Evolutionary conservation across 257 asterid species (phyloP), one percentile per base, ranked within the genome.

Genomic region (Coffea canephora): DNA sequence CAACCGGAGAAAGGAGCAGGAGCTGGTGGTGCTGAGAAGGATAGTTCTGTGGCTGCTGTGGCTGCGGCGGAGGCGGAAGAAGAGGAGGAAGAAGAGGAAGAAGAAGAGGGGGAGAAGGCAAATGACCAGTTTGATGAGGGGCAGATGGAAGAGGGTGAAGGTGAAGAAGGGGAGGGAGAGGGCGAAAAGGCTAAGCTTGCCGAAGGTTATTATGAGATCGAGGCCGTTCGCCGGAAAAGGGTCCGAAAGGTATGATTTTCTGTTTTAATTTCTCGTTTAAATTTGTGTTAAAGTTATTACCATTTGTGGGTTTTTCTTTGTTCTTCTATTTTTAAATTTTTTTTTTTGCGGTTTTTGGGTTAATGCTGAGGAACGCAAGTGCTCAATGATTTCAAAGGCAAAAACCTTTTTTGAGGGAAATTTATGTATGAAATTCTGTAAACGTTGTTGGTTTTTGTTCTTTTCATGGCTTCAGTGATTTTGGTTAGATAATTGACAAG

Each of bases 141-240:
- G 69, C 41, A 3, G 74, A 68, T 34, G 23, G 81, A 49, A 23
- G 62, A 77, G 74, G 78, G 34, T 6, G 74, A 71, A 16, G 64
- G 25, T 15, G 84, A 57, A 3, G 84, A 75, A 7, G 84, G 15
- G 8, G 76, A 74, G 4, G 84, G 27, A 5, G 81, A 61, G 25
- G 62, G 16, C 6, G 78, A 77, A 27, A 79, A 34, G 75, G 75
- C 84, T 21, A 78, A 77, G 57, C 86, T 85, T 25, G 84, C 77
- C 50, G 86, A 85, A 71, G 88, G 86, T 11, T 82, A 41, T 66
- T 85, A 79, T 75, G 88, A 85, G 76, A 71, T 85, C 41, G 88
- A 85, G 46, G 74, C 84, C 55, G 69, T 85, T 3, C 67, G 85
- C 50, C 76, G 73, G 59, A 85, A 85, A 74, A 65, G 85, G 34